Evolutionary conservation across 768 basidiomycete genomes (phyloP).

Genomic region (Rhizopogon salebrosus): DNA sequence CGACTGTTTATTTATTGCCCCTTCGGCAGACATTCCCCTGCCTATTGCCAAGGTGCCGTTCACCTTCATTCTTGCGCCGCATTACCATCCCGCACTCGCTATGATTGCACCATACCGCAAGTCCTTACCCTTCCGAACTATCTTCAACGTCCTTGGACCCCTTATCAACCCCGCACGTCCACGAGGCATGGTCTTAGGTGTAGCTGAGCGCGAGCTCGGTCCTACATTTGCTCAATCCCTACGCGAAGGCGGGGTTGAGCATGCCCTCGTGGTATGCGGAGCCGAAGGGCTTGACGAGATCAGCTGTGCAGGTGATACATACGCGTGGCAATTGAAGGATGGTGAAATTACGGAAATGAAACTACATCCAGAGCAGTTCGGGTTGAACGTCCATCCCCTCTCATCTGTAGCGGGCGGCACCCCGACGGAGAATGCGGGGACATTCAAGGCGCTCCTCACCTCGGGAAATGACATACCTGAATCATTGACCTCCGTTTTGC

Average conservation of each 20-base stretch:
- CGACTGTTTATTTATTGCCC: constrained; percentile 68
- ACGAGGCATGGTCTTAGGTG: constrained; percentile 85
- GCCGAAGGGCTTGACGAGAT: constrained; percentile 92
- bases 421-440: constrained; percentile 78
- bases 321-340: constrained; percentile 75
- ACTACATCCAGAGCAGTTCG: constrained; percentile 73
- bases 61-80: constrained; percentile 88
- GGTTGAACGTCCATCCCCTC: constrained; percentile 67
- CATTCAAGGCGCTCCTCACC: constrained; percentile 59
- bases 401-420: constrained; percentile 62
- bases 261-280: constrained; percentile 92
- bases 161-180: constrained; percentile 90
- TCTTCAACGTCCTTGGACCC: constrained; percentile 95
- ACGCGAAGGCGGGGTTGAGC: constrained; percentile 64
- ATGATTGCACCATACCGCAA: constrained; percentile 80
- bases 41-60: constrained; percentile 71
- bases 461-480: constrained; percentile 53
- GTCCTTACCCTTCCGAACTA: constrained; percentile 86
- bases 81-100: constrained; percentile 87
- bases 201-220: constrained; percentile 80
- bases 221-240: constrained; percentile 75
- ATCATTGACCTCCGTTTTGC: constrained; percentile 56
- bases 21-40: constrained; percentile 35
- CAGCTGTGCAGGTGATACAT: constrained; percentile 86
- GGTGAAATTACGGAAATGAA: constrained; percentile 58